Evolutionary conservation across 768 basidiomycete genomes (phyloP), one percentile per base, ranked within the genome.

Genomic region (Pilatotrama ljubarskyi): DNA sequence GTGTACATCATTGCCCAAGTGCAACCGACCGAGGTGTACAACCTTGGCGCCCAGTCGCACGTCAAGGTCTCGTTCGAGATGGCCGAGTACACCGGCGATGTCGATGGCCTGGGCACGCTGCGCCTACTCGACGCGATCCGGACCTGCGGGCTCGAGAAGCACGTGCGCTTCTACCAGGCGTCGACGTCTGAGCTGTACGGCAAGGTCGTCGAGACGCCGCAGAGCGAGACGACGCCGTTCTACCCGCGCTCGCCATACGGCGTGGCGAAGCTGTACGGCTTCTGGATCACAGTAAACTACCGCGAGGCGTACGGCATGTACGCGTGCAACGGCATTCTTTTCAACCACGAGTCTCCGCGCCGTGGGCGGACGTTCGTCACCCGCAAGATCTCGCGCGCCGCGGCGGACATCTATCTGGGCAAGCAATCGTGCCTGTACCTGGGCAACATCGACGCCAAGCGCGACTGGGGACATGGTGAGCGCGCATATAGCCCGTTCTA

Each of bases 11-110:
- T 98, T 72, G 90, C 96, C 3, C 87, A 93, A 68, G 94, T 97
- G 55, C 91, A 91, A 73, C 95, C 95, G 2, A 88, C 93, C 20
- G 96, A 98, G 76, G 88, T 98, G 61, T 98, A 97, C 84, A 98
- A 98, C 75, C 88, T 98, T 52, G 95, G 94, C 44, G 95, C 95
- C 15, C 95, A 98, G 74, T 94, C 92, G 42, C 95, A 98, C 78
- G 95, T 98, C 80, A 98, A 98, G 75, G 95, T 98, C 65, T 97
- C 95, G 25, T 98, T 98, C 74, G 96, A 98, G 75, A 96, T 98
- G 93, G 93, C 95, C 24, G 95, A 98, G 76, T 98, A 98, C 78
- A 98, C 96, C 0, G 95, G 92, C 51, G 96, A 98, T 70, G 95
- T 98, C 49, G 95, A 98, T 68, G 95, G 88, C 8, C 82, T 98